These are phyloP conservation scores for Chrysopogon serrulatus DNA, from an alignment of 176 grass and related monocot genomes.

Conservation along the genomic window DNA sequence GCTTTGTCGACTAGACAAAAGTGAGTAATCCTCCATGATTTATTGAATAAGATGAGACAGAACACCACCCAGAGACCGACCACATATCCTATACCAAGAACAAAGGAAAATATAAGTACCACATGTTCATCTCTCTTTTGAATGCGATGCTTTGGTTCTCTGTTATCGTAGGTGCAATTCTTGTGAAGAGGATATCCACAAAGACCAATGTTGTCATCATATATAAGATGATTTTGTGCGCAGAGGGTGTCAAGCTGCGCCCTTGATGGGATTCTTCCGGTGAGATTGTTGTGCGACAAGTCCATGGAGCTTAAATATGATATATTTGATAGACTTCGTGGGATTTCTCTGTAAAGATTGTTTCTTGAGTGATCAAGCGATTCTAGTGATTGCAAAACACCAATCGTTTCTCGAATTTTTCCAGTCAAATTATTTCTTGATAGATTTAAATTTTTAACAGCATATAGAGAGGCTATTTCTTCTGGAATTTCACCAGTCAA, in stretches of 20 bases:
- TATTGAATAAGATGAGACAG: not conserved
- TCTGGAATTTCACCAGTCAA: not conserved
- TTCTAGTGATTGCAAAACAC: not conserved
- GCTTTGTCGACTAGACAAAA: not conserved
- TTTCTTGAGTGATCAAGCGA: not conserved
- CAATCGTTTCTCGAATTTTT: not conserved
- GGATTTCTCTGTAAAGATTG: not conserved
- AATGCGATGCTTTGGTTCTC: not conserved
- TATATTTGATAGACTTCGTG: not conserved
- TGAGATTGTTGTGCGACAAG: too few species aligned
- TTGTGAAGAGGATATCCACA: too few species aligned
- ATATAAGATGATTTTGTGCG: too few species aligned
- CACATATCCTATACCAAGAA: not conserved
- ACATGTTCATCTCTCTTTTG: not conserved
- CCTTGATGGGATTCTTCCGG: too few species aligned
- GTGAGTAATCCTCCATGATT: not conserved
- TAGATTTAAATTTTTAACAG: not conserved
- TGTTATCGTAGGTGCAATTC: not conserved
- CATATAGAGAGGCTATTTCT: not conserved
- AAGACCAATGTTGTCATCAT: too few species aligned
- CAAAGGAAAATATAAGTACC: not conserved
- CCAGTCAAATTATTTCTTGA: too few species aligned
- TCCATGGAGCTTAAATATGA: not conserved
- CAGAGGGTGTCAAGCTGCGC: too few species aligned
- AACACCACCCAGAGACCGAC: constrained; percentile 16